Evolutionary conservation across 345 rosid genomes (phyloP).

Genomic region (Salix suchowensis): DNA sequence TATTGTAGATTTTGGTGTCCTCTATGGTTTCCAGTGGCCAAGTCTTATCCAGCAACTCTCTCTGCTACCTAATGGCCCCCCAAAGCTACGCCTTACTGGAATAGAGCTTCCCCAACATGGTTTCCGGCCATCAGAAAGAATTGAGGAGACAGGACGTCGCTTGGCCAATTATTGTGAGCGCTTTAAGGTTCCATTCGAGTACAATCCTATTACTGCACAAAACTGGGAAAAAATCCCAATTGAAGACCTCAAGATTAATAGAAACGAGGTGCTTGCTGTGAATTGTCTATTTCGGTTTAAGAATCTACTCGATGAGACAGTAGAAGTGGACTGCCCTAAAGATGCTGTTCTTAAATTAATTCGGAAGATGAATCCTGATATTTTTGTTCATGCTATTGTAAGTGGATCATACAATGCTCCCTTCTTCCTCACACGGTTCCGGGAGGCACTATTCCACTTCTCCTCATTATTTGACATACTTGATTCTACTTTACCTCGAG

Average conservation of each 20-base stretch:
- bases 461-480: conserved; percentile 86
- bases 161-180: conserved; percentile 76
- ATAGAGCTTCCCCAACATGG: conserved; percentile 95
- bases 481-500: conserved; percentile 71
- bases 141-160: conserved; percentile 84
- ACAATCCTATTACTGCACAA: conserved; percentile 68
- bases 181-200: conserved; percentile 75
- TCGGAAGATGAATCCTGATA: conserved; percentile 59
- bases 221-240: conserved; percentile 72
- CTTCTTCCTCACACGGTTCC: conserved; percentile 76
- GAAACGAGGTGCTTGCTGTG: conserved; percentile 54
- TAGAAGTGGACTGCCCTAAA: conserved; percentile 56
- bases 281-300: conserved; percentile 64
- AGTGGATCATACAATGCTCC: conserved; percentile 85
- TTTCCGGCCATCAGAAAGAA: conserved; percentile 79
- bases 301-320: conserved; percentile 76
- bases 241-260: conserved; percentile 63
- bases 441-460: conserved; percentile 91
- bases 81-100: conserved; percentile 81
- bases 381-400: conserved; percentile 55
- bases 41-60: conserved; percentile 68
- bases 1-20: conserved; percentile 84
- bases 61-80: conserved; percentile 44
- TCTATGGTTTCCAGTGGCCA: conserved; percentile 96
- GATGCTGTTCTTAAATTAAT: conserved; percentile 54